phyloP scores from a whole-genome alignment of 176 grass and related monocot genomes.

The Eremochloa ophiuroides region DNA sequence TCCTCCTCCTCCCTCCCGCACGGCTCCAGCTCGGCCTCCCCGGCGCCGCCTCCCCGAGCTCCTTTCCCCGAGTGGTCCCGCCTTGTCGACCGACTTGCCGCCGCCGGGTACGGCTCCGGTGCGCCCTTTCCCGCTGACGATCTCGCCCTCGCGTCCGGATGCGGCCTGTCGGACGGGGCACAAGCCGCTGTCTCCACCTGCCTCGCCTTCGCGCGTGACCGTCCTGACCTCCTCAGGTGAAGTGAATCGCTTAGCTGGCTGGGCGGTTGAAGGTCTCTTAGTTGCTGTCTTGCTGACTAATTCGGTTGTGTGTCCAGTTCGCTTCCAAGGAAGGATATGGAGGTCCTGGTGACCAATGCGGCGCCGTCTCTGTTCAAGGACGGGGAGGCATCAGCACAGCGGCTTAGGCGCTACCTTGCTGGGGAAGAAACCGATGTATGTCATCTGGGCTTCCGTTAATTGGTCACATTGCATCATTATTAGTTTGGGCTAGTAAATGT shows the following conservation, averaged over 20 bases:
- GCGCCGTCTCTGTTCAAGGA: constrained; percentile 69
- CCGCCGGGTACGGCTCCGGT: constrained; percentile 41
- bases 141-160: constrained; percentile 8
- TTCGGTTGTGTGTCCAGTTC: constrained; percentile 33
- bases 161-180: constrained; percentile 43
- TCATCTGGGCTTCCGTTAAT: not conserved
- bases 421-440: constrained; percentile 51
- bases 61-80: constrained; percentile 64
- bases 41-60: not conserved
- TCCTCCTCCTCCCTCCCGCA: constrained; percentile 15
- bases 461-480: not conserved
- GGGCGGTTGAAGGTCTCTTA: not conserved
- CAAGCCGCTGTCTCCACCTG: constrained; percentile 38
- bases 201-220: constrained; percentile 71
- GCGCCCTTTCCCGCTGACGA: constrained; percentile 5
- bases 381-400: constrained; percentile 51
- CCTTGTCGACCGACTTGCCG: constrained; percentile 55
- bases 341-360: constrained; percentile 56
- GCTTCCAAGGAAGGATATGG: constrained; percentile 65
- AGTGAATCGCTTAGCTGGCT: not conserved
- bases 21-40: not conserved
- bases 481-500: not conserved
- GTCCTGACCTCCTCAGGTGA: constrained; percentile 74
- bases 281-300: constrained; percentile 4
- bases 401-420: constrained; percentile 53